These are phyloP conservation scores for Casaregolazyma suthepensis DNA, from an alignment of 1,139 yeast genomes.

Conservation along the genomic window DNA sequence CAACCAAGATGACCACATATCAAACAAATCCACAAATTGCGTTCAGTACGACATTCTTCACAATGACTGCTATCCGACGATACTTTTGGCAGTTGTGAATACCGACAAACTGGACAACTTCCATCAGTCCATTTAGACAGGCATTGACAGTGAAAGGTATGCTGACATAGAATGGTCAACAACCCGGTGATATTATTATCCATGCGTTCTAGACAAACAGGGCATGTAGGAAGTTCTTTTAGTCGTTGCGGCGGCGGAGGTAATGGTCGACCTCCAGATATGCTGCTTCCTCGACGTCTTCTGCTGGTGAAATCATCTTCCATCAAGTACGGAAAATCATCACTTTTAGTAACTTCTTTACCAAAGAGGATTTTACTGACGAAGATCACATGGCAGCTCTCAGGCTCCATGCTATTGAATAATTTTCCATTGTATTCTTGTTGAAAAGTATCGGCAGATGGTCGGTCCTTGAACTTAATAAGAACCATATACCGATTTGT, in stretches of 20 bases:
- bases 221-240: slow-evolving; percentile 83
- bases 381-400: slow-evolving; percentile 70
- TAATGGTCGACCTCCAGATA: slow-evolving; percentile 19
- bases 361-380: slow-evolving; percentile 44
- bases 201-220: slow-evolving; percentile 88
- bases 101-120: slow-evolving; percentile 87
- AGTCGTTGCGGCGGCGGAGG: slow-evolving; percentile 33
- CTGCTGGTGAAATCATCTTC: slow-evolving; percentile 64
- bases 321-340: slow-evolving; percentile 54
- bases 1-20: slow-evolving; percentile 89
- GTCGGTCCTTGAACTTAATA: slow-evolving; percentile 58
- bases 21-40: slow-evolving; percentile 84
- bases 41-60: slow-evolving; percentile 50
- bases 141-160: slow-evolving; percentile 89
- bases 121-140: slow-evolving; percentile 87
- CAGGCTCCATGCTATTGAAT: slow-evolving; percentile 87
- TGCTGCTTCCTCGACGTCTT: neutral
- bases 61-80: slow-evolving; percentile 29
- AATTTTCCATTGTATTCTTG: slow-evolving; percentile 62
- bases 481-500: slow-evolving; percentile 72
- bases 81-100: slow-evolving; percentile 43
- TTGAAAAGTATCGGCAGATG: slow-evolving; percentile 58
- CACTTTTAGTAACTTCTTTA: slow-evolving; percentile 22
- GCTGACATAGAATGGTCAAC: slow-evolving; percentile 86
- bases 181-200: slow-evolving; percentile 78